Conservation (phyloP, 108 stramenopile genomes). For the Conticribra guillardii region DNA sequence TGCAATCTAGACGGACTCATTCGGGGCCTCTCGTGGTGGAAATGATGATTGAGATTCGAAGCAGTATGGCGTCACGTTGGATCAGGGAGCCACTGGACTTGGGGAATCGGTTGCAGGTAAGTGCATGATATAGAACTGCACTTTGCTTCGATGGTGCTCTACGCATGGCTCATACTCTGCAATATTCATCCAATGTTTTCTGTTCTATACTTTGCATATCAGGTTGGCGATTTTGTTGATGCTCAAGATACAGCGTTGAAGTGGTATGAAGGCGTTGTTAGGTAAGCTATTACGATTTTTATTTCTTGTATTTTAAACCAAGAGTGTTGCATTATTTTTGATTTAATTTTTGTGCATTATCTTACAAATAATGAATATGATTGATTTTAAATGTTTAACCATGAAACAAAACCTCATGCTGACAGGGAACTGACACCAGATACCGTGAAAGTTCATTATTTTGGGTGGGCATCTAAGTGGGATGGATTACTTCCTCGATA, state of each 20-base stretch:
- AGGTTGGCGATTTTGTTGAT: constrained; percentile 83
- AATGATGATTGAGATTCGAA: constrained; percentile 66
- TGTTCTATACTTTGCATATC: too few relatives aligned
- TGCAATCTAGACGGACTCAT: not conserved
- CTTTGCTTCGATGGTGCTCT: too few relatives aligned
- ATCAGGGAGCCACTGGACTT: constrained; percentile 61
- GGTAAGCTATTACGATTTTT: too few relatives aligned
- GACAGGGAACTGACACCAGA: constrained; percentile 59
- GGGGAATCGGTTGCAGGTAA: constrained; percentile 60
- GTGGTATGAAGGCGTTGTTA: constrained; percentile 81
- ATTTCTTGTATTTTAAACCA: too few relatives aligned
- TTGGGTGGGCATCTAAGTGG: constrained; percentile 82
- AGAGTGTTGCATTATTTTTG: too few relatives aligned
- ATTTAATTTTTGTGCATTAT: too few relatives aligned
- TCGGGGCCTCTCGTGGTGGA: constrained; percentile 28
- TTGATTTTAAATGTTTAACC: too few relatives aligned
- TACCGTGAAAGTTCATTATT: constrained; percentile 77
- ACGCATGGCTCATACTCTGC: too few relatives aligned
- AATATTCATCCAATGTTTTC: too few relatives aligned
- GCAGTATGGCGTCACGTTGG: constrained; percentile 54
- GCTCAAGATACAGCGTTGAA: constrained; percentile 78
- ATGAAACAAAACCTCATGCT: too few relatives aligned
- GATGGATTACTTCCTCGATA: constrained; percentile 54
- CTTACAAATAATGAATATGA: too few relatives aligned
- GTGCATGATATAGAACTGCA: not conserved